Percentiles rank a stretch among this genome's conserved stretches.
Evolutionary conservation across 345 rosid genomes (phyloP).

Genomic region (Salix suchowensis): DNA sequence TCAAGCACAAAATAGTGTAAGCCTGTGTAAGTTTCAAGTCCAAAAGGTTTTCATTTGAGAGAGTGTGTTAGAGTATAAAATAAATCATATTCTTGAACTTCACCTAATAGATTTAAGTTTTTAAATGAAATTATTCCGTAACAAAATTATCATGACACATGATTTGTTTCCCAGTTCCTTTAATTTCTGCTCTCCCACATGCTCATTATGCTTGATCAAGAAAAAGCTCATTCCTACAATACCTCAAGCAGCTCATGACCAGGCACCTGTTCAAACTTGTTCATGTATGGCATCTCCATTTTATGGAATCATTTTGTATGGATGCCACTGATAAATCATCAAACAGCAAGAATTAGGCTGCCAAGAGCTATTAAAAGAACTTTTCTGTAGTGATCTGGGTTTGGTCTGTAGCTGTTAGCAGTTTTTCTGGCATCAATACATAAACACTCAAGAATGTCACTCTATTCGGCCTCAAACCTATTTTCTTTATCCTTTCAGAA

Average conservation of each 20-base stretch:
- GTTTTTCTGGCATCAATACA: constrained; percentile 14
- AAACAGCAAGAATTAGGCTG: not conserved
- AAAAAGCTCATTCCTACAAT: not conserved
- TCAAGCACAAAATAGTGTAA: no score
- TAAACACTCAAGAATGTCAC: constrained; percentile 68
- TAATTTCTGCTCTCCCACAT: not conserved
- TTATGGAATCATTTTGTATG: not conserved
- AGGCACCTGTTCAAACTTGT: not conserved
- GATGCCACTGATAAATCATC: no score
- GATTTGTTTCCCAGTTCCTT: not conserved
- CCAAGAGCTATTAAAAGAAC: not conserved
- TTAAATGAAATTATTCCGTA: no score
- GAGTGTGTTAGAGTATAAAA: no score
- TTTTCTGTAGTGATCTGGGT: not conserved
- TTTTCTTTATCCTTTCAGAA: constrained; percentile 57
- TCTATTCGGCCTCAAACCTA: constrained; percentile 54
- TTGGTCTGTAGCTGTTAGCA: not conserved
- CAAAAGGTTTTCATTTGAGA: no score
- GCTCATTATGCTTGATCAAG: not conserved
- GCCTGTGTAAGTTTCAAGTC: no score
- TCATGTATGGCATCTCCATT: not conserved
- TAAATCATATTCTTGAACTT: no score
- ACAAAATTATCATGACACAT: not conserved
- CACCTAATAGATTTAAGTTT: no score
- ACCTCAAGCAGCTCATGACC: not conserved